Evolutionary conservation across 768 basidiomycete genomes (phyloP), one percentile per base, ranked within the genome.

Genomic region (Hemileccinum impolitum): DNA sequence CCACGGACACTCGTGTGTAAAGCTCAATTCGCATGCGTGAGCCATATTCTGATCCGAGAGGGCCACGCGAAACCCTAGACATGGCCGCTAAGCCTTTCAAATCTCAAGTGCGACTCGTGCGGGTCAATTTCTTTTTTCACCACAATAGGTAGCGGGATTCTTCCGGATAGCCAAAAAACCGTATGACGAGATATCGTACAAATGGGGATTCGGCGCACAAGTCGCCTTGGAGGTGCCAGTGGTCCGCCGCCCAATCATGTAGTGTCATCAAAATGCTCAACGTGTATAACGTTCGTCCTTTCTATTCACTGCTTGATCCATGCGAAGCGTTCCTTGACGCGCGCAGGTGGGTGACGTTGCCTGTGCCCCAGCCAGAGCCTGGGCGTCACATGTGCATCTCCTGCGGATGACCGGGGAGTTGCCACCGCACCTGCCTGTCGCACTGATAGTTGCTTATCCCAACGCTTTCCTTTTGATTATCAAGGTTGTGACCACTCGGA

Each of bases 161-260:
- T 58, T 58, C 52, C 50, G 53, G 38, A 32, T 43, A 41, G 49
- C n/a, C 47, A 45, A 48, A n/a, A 54, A 56, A 19, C 37, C 3
- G 47, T 49, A 52, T 61, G 52, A 58, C 53, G 60, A 58, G 48
- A 63, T n/a, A n/a, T 31, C 12, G 19, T 35, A 51, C 52, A 55
- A 63, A 65, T 61, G 63, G 63, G 45, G 61, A 38, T 60, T 64
- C 58, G 47, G 58, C 53, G 58, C 52, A 53, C 46, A 47, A 28
- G 44, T 30, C 35, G 43, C 34, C 15, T 6, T 19, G 31, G 23
- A 19, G 34, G 34, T n/a, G n/a, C n/a, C n/a, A n/a, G 45, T 23
- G 39, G 40, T 18, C 52, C 31, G 37, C 49, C 50, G 46, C 49
- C 52, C 54, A 50, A 59, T 59, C 46, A 53, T 53, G 53, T 47